Evolutionary conservation across 306 rosid species (phyloP).

Genomic region (Fragaria nilgerrensis): DNA sequence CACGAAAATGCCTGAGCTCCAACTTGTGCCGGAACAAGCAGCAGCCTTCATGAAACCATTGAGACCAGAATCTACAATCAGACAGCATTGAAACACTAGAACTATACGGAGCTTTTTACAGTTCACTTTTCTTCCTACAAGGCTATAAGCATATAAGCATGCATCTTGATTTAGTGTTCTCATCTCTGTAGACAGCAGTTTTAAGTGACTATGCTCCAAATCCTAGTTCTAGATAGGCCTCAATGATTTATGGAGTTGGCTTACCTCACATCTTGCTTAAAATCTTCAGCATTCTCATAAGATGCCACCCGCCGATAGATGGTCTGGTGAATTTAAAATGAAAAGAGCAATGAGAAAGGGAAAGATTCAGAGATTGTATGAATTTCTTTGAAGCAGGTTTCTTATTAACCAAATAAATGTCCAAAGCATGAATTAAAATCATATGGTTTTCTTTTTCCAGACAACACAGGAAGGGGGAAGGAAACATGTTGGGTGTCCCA

Average conservation of each 20-base stretch:
- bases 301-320: slow-evolving; percentile 57
- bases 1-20: slow-evolving; percentile 81
- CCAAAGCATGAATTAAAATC: neutral
- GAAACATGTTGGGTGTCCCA: neutral
- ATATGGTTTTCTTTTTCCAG: neutral
- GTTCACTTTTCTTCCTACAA: neutral
- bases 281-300: slow-evolving; percentile 64
- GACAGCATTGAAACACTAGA: neutral
- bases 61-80: slow-evolving; percentile 2
- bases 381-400: neutral
- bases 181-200: neutral
- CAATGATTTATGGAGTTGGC: slow-evolving; percentile 2
- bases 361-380: neutral
- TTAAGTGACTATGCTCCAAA: neutral
- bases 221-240: slow-evolving; percentile 1
- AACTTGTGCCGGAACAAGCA: slow-evolving; percentile 62
- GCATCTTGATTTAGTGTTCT: neutral
- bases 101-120: neutral
- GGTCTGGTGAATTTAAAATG: slow-evolving; percentile 46
- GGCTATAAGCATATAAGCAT: neutral
- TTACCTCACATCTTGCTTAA: slow-evolving; percentile 70
- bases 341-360: slow-evolving; percentile 19
- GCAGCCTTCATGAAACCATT: slow-evolving; percentile 44
- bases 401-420: neutral
- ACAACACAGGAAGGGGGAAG: neutral